Evolutionary conservation across 371 early-diverging fungal species (phyloP).

Genomic region (Mycotypha africana): DNA sequence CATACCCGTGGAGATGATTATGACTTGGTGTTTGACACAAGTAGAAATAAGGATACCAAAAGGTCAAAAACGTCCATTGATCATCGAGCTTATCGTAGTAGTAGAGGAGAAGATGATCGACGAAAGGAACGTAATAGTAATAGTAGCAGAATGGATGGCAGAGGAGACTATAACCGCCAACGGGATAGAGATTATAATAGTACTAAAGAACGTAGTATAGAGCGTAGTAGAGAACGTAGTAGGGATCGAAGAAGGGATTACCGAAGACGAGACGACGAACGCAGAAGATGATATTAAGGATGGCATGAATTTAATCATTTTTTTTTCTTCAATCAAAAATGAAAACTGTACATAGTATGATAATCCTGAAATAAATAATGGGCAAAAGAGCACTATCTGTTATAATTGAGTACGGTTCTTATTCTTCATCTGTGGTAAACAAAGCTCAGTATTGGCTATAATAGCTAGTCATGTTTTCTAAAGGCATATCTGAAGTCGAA

Average conservation of each 20-base stretch:
- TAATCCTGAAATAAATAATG: too few relatives aligned
- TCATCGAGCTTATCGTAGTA: neutral
- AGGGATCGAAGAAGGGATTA: slow-evolving; percentile 6
- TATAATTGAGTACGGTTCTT: neutral
- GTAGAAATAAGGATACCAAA: slow-evolving; percentile 16
- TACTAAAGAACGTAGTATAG: slow-evolving; percentile 3
- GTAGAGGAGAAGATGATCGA: neutral
- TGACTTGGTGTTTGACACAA: slow-evolving; percentile 40
- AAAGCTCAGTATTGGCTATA: neutral
- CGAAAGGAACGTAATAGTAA: slow-evolving; percentile 26
- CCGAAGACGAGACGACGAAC: slow-evolving; percentile 9
- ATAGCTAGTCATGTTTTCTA: slow-evolving; percentile 3
- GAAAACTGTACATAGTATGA: neutral
- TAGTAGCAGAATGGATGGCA: slow-evolving; percentile 21
- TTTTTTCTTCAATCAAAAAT: too few relatives aligned
- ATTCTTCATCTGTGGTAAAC: too few relatives aligned
- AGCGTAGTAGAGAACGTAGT: slow-evolving; percentile 12
- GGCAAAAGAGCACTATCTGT: too few relatives aligned
- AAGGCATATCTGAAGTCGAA: slow-evolving; percentile 3
- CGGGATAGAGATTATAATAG: slow-evolving; percentile 8
- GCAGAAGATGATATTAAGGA: slow-evolving; percentile 7
- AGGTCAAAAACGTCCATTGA: slow-evolving; percentile 4
- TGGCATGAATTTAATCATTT: neutral
- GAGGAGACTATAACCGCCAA: slow-evolving; percentile 8
- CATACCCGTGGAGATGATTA: slow-evolving; percentile 24